Conservation (phyloP, 805 yeast species). For the Hanseniaspora occidentalis region DNA sequence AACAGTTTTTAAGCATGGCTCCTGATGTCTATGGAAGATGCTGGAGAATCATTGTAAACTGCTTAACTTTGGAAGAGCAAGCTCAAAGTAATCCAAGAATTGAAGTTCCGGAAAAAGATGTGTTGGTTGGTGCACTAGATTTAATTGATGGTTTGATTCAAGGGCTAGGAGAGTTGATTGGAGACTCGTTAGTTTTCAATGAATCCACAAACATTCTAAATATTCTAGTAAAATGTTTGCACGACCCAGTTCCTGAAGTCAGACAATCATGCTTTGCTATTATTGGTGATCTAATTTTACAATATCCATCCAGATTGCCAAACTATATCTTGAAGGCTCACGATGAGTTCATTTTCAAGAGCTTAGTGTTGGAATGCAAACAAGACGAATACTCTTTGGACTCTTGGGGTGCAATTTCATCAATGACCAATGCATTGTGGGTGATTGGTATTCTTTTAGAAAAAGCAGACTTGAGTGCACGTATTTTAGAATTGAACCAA, state of each 20-base stretch:
- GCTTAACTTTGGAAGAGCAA: slow-evolving; percentile 54
- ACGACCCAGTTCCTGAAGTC: slow-evolving; percentile 74
- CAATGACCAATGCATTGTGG: slow-evolving; percentile 72
- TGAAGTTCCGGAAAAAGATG: slow-evolving; percentile 73
- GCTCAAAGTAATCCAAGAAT: slow-evolving; percentile 56
- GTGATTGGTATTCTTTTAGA: slow-evolving; percentile 78
- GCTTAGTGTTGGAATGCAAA: slow-evolving; percentile 31
- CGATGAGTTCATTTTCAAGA: slow-evolving; percentile 20
- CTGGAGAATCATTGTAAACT: slow-evolving; percentile 49
- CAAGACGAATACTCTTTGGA: slow-evolving; percentile 21
- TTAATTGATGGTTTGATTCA: slow-evolving; percentile 87
- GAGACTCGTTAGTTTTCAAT: slow-evolving; percentile 32
- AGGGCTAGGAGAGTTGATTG: slow-evolving; percentile 58
- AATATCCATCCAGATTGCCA: slow-evolving; percentile 35
- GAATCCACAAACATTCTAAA: slow-evolving; percentile 36
- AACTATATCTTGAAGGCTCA: slow-evolving; percentile 18
- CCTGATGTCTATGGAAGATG: slow-evolving; percentile 76
- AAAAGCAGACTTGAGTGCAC: slow-evolving; percentile 27
- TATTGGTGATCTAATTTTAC: slow-evolving; percentile 76
- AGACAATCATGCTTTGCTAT: slow-evolving; percentile 86
- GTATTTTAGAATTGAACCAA: slow-evolving; percentile 19
- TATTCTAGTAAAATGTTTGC: slow-evolving; percentile 54
- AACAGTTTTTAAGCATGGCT: slow-evolving; percentile 79
- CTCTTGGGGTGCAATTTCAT: slow-evolving; percentile 21
- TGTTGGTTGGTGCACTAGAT: slow-evolving; percentile 79